phyloP scores from a whole-genome alignment of 2,329 filamentous ascomycete species.

The Hysterium pulicare region DNA sequence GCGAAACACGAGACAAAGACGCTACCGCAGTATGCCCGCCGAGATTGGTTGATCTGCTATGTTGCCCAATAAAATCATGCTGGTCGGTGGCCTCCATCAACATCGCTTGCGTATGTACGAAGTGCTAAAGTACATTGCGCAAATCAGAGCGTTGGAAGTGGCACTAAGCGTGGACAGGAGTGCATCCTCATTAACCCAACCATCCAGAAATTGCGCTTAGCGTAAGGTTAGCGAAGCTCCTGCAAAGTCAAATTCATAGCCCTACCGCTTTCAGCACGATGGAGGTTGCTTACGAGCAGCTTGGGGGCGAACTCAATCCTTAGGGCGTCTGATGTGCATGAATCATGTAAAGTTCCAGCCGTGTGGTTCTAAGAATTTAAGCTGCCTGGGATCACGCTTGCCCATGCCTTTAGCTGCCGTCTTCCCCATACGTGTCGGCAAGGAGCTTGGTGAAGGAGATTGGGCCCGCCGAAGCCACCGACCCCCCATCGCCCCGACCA shows the following conservation, averaged over 20 bases:
- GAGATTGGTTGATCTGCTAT: slow-evolving; percentile 5
- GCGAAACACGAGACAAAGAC: not conserved
- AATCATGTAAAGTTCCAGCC: slow-evolving; percentile 10
- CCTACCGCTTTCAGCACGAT: too few species aligned
- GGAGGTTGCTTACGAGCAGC: too few species aligned
- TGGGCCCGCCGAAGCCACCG: slow-evolving; percentile 5
- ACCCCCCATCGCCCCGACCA: not conserved
- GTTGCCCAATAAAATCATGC: slow-evolving; percentile 1
- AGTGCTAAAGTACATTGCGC: slow-evolving; percentile 12
- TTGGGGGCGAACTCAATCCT: not conserved
- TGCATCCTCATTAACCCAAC: too few species aligned
- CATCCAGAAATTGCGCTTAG: too few species aligned
- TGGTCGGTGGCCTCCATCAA: too few species aligned
- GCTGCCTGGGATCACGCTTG: slow-evolving; percentile 9
- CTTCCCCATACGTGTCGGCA: slow-evolving; percentile 10
- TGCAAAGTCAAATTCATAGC: too few species aligned
- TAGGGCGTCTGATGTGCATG: not conserved
- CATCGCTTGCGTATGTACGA: slow-evolving; percentile 13
- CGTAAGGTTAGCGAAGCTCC: too few species aligned
- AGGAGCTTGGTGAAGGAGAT: slow-evolving; percentile 7
- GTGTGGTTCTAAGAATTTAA: slow-evolving; percentile 16
- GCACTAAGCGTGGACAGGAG: too few species aligned
- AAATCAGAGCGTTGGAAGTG: slow-evolving; percentile 16
- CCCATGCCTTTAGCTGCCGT: slow-evolving; percentile 19
- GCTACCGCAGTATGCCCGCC: not conserved